phyloP scores from a whole-genome alignment of 345 rosid genomes.

The Gossypium bickii region DNA sequence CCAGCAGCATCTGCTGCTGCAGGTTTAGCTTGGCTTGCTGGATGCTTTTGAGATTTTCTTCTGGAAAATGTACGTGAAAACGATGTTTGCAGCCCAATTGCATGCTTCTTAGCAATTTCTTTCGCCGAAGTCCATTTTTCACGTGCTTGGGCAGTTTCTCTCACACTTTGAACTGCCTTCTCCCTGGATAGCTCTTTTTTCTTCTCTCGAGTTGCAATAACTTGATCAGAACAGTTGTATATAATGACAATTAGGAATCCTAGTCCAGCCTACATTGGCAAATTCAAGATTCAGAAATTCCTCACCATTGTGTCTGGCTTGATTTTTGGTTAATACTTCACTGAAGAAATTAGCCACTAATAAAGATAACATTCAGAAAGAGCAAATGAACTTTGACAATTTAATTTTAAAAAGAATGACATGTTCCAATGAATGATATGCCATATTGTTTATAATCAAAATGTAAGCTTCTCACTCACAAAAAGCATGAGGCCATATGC shows the following conservation, averaged over 20 bases:
- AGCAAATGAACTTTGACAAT: not conserved
- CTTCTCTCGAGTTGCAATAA: slow-evolving; percentile 79
- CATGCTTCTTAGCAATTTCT: slow-evolving; percentile 79
- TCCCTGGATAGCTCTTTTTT: slow-evolving; percentile 84
- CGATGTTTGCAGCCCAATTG: slow-evolving; percentile 58
- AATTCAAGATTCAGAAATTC: slow-evolving; percentile 21
- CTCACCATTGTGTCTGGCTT: slow-evolving; percentile 2
- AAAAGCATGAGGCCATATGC: slow-evolving; percentile 87
- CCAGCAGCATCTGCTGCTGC: slow-evolving; percentile 58
- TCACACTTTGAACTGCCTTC: slow-evolving; percentile 81
- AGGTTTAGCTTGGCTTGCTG: slow-evolving; percentile 55
- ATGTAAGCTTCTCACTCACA: slow-evolving; percentile 51
- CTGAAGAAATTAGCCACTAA: not conserved
- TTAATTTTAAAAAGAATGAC: not conserved
- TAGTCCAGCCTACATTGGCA: slow-evolving; percentile 59
- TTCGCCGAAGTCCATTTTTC: slow-evolving; percentile 94
- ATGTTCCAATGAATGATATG: not conserved
- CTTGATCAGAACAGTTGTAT: slow-evolving; percentile 97
- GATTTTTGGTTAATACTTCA: slow-evolving; percentile 3
- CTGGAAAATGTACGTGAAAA: slow-evolving; percentile 85
- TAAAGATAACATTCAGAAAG: not conserved
- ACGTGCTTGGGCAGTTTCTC: slow-evolving; percentile 63
- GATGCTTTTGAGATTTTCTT: slow-evolving; percentile 49
- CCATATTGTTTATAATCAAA: not conserved
- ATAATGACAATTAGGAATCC: slow-evolving; percentile 71